Evolutionary conservation across 305 asterid genomes (phyloP), one percentile per base, ranked within the genome.

Genomic region (Solanum hybrid): DNA sequence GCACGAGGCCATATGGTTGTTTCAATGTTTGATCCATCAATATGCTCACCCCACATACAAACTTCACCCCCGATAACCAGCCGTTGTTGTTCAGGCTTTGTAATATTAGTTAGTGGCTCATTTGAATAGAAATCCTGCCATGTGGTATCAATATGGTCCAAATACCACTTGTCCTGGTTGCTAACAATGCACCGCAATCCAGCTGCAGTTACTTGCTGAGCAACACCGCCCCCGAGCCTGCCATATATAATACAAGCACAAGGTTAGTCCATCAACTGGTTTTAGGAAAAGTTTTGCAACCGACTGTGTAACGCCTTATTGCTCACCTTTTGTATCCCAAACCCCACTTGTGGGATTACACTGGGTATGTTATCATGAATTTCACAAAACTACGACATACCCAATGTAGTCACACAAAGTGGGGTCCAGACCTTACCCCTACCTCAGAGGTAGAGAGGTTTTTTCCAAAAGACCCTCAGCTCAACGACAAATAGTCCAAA

Each of bases 1-100:
- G 99, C 99, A 2, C 99, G 95, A 0, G 99, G 99, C 99, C 99
- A 97, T 92, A 97, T 95, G 2, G 98, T 96, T 91, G 95, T 98
- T 94, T 95, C 97, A 79, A 97, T 95, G 86, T 97, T 93, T 14
- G 99, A 97, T 5, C 92, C 96, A 89, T 97, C 99, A 12, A 96
- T 88, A n/a, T 88, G 93, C 88, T 97, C 99, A 2, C 92, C 99
- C 99, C 99, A 97, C 97, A 65, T 61, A 94, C 99, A 96, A 2
- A 97, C 98, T 92, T 96, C 99, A 7, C 99, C 99, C 5, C 99
- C 99, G 6, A 97, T 93, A 89, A 97, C 96, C 36, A 96, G 87
- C 1, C 93, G 94, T 91, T 95, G 99, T 75, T 94, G 95, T 91
- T 93, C 92, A 0, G 96, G 95, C 87, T 95, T 91, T 4, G 97